Conservation (phyloP, 371 early-diverging fungal genomes). For the Mortierella sp. region DNA sequence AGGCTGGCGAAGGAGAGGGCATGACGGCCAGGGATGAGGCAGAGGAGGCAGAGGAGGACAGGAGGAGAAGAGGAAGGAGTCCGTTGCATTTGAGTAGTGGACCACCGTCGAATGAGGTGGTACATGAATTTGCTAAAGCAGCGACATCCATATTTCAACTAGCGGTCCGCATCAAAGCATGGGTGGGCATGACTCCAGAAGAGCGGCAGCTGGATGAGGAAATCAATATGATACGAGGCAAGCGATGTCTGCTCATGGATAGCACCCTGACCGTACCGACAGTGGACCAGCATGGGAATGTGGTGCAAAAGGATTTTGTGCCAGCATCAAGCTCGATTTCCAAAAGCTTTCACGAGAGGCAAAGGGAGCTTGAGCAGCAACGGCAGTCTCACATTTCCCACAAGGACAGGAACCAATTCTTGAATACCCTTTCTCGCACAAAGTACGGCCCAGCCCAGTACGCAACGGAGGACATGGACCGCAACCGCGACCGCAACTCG, state of each 20-base stretch:
- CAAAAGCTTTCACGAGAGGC: not conserved
- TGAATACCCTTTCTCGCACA: not conserved
- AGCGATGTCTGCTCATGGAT: constrained; percentile 47
- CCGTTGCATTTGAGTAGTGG: constrained; percentile 20
- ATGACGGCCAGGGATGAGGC: too few relatives aligned
- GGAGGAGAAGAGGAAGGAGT: constrained; percentile 3
- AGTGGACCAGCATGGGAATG: constrained; percentile 28
- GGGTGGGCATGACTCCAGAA: constrained; percentile 46
- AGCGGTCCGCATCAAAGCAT: constrained; percentile 46
- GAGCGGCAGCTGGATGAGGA: constrained; percentile 44
- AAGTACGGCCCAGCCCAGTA: not conserved
- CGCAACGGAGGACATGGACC: not conserved
- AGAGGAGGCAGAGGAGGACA: not conserved
- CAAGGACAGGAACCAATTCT: not conserved
- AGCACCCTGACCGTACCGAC: constrained; percentile 21
- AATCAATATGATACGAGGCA: constrained; percentile 45
- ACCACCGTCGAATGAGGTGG: constrained; percentile 31
- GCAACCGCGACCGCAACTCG: not conserved
- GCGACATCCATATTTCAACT: constrained; percentile 49
- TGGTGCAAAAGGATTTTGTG: constrained; percentile 38
- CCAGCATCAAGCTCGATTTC: constrained; percentile 7
- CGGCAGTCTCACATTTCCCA: not conserved
- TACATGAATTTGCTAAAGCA: constrained; percentile 42
- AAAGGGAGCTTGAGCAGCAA: not conserved
- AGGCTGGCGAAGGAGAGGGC: not conserved